These are phyloP conservation scores for Erucastrum elatum DNA, from an alignment of 345 rosid species.

Conservation along the genomic window DNA sequence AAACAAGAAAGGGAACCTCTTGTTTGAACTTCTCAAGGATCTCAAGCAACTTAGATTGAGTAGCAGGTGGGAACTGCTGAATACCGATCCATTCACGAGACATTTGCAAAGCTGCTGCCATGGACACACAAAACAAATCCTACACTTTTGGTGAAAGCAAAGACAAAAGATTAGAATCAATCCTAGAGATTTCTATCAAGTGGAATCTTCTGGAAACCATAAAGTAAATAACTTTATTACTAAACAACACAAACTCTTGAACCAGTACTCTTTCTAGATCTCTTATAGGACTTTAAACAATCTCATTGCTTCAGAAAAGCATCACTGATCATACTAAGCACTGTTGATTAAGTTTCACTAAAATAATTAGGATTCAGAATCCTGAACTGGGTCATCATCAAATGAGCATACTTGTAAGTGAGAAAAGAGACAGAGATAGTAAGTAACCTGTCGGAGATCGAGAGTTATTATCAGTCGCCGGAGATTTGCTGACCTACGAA, in stretches of 20 bases:
- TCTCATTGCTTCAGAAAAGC: neutral
- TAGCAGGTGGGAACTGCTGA: constrained; percentile 78
- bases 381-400: constrained; percentile 6
- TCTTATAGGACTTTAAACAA: neutral
- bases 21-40: constrained; percentile 68
- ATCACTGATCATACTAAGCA: neutral
- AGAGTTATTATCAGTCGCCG: constrained; percentile 25
- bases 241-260: constrained; percentile 10
- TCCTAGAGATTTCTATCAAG: constrained; percentile 5
- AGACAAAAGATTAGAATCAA: neutral
- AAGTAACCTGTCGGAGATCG: constrained; percentile 25
- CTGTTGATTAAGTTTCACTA: constrained; percentile 15
- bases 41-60: constrained; percentile 69
- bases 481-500: constrained; percentile 32
- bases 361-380: neutral
- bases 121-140: neutral
- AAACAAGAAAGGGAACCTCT: constrained; percentile 50
- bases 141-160: neutral
- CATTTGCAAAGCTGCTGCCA: constrained; percentile 53
- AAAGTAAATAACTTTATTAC: neutral
- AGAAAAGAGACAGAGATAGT: neutral
- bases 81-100: constrained; percentile 80
- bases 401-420: constrained; percentile 16
- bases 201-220: neutral
- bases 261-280: constrained; percentile 16